Evolutionary conservation across 2,329 filamentous ascomycete genomes (phyloP).

Genomic region (Gyromitra esculenta): DNA sequence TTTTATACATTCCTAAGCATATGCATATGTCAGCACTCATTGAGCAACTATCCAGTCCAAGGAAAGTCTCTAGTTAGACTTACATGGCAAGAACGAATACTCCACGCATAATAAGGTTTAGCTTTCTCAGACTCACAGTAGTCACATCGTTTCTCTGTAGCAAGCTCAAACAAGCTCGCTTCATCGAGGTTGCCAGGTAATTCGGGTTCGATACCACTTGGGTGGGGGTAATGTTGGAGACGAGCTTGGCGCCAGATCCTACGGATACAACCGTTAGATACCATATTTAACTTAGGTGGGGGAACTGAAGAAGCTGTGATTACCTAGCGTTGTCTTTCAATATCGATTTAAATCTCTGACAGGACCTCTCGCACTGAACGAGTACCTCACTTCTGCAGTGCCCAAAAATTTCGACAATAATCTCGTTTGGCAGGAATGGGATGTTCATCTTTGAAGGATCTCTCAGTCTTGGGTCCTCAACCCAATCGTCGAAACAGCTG

Average conservation of each 20-base stretch:
- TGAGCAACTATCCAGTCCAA: neutral
- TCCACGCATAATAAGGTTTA: slow-evolving; percentile 38
- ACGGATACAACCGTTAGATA: slow-evolving; percentile 22
- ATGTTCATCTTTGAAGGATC: slow-evolving; percentile 37
- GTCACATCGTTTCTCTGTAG: slow-evolving; percentile 28
- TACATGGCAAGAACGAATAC: slow-evolving; percentile 37
- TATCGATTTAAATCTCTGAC: slow-evolving; percentile 29
- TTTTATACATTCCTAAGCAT: slow-evolving; percentile 32
- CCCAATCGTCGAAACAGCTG: slow-evolving; percentile 29
- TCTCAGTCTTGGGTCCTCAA: slow-evolving; percentile 25
- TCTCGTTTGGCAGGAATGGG: slow-evolving; percentile 35
- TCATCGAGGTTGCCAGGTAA: slow-evolving; percentile 30
- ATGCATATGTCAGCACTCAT: neutral
- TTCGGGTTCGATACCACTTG: neutral
- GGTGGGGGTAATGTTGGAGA: slow-evolving; percentile 16
- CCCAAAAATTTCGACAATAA: slow-evolving; percentile 38
- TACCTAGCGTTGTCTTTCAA: slow-evolving; percentile 40
- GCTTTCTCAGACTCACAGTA: slow-evolving; percentile 41
- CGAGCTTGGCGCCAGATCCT: slow-evolving; percentile 41
- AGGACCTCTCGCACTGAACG: slow-evolving; percentile 33
- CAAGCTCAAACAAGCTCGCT: slow-evolving; percentile 29
- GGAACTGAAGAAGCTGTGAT: neutral
- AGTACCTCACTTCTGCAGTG: slow-evolving; percentile 39
- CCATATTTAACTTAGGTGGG: neutral
- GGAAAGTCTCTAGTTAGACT: slow-evolving; percentile 3